phyloP scores from a whole-genome alignment of 2,329 filamentous ascomycete species.

The Neopestalotiopsis sp. region DNA sequence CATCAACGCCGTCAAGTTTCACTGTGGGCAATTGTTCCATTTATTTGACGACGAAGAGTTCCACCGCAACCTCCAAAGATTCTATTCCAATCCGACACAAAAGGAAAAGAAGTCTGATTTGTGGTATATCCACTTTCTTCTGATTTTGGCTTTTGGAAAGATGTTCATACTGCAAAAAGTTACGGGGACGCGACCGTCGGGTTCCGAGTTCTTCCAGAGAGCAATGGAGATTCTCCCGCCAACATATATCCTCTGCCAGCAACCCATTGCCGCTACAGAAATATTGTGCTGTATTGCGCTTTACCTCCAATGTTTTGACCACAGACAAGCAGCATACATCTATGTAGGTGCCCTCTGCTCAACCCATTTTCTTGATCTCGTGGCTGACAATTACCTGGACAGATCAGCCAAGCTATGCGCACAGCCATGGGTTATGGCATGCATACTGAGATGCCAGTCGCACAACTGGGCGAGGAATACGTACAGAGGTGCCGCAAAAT shows the following conservation, averaged over 20 bases:
- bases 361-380: not conserved
- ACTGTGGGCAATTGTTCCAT: conserved; percentile 58
- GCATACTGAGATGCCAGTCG: conserved; percentile 55
- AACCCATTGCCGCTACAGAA: conserved; percentile 52
- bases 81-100: conserved; percentile 40
- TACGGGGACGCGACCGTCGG: conserved; percentile 45
- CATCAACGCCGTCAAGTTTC: conserved; percentile 61
- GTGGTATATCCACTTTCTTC: conserved; percentile 58
- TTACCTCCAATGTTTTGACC: conserved; percentile 57
- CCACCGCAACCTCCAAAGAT: conserved; percentile 46
- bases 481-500: conserved; percentile 53
- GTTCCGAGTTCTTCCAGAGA: conserved; percentile 50
- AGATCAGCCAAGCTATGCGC: conserved; percentile 57
- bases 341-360: conserved; percentile 38
- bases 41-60: conserved; percentile 59
- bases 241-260: conserved; percentile 41
- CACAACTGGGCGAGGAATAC: conserved; percentile 42
- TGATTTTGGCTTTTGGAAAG: conserved; percentile 61
- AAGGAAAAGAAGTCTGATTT: conserved; percentile 30
- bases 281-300: conserved; percentile 56
- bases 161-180: conserved; percentile 49
- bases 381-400: not conserved
- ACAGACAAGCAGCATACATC: conserved; percentile 49
- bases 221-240: conserved; percentile 50
- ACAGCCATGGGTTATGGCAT: conserved; percentile 54